These are phyloP conservation scores for Malassezia pachydermatis DNA, from an alignment of 1,284 basidiomycete genomes.

Conservation along the genomic window DNA sequence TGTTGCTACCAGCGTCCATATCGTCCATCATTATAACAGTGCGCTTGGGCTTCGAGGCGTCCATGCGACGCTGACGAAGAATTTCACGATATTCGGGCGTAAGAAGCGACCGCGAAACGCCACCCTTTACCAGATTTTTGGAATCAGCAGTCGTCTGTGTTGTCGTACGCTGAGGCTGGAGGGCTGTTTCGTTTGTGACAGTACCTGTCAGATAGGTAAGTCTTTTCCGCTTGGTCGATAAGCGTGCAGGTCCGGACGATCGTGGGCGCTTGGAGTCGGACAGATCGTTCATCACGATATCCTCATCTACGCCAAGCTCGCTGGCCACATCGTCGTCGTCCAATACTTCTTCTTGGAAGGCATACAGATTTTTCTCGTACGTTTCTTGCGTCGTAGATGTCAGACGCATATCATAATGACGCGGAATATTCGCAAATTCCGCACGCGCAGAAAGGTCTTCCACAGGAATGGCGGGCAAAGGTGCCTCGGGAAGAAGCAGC, in stretches of 20 bases:
- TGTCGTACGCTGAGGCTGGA: conserved; percentile 27
- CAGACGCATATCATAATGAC: conserved; percentile 37
- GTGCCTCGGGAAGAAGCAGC: conserved; percentile 33
- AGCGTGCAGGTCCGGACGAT: conserved; percentile 7
- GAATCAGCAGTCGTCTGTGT: not conserved
- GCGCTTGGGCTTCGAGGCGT: conserved; percentile 50
- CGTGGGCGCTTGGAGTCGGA: not conserved
- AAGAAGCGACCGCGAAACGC: conserved; percentile 21
- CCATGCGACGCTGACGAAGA: conserved; percentile 48
- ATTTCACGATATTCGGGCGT: conserved; percentile 51
- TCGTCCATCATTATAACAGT: conserved; percentile 50
- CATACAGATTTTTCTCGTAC: conserved; percentile 33
- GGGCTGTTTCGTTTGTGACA: conserved; percentile 39
- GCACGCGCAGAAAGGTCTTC: conserved; percentile 17
- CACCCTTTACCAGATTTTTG: conserved; percentile 35
- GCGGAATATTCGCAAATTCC: conserved; percentile 24
- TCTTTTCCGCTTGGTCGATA: conserved; percentile 10
- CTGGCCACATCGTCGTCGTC: conserved; percentile 21
- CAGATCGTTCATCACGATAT: not conserved
- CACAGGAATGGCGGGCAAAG: conserved; percentile 26
- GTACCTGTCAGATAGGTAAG: conserved; percentile 33
- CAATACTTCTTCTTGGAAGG: conserved; percentile 32
- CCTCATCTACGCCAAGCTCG: conserved; percentile 9
- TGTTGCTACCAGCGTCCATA: conserved; percentile 43
- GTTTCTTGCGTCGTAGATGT: conserved; percentile 28